Conservation (phyloP, 2,329 filamentous ascomycete species). For the Pestalotiopsis sp. region DNA sequence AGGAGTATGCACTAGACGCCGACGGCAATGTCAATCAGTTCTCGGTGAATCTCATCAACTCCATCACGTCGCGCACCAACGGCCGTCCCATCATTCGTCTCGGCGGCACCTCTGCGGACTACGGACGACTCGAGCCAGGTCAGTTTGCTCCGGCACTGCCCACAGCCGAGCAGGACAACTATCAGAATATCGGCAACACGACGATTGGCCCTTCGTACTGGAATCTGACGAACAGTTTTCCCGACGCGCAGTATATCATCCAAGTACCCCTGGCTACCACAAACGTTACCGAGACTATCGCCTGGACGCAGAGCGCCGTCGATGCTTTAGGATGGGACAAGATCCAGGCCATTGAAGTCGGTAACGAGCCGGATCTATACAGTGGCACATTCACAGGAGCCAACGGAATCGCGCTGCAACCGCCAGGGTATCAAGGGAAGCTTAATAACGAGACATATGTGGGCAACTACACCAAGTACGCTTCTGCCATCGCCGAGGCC, state of each 20-base stretch:
- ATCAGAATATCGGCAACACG: constrained; percentile 36
- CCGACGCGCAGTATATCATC: constrained; percentile 35
- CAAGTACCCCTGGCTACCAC: constrained; percentile 38
- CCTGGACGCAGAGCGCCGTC: constrained; percentile 34
- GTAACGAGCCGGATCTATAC: constrained; percentile 39
- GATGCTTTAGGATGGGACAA: constrained; percentile 31
- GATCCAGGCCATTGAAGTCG: constrained; percentile 39
- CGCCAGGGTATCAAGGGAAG: constrained; percentile 36
- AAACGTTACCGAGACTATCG: constrained; percentile 36
- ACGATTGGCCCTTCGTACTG: constrained; percentile 38
- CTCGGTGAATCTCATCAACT: constrained; percentile 36
- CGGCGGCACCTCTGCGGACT: constrained; percentile 39
- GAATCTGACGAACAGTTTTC: constrained; percentile 33
- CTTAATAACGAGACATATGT: constrained; percentile 38
- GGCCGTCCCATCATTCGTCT: constrained; percentile 37
- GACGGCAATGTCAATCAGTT: constrained; percentile 34
- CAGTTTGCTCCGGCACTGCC: constrained; percentile 35
- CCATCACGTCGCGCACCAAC: constrained; percentile 35
- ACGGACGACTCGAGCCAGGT: constrained; percentile 34
- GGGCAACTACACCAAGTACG: constrained; percentile 37
- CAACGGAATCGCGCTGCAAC: constrained; percentile 29
- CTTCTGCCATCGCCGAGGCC: constrained; percentile 29
- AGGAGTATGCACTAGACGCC: constrained; percentile 34
- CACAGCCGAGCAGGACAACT: constrained; percentile 35
- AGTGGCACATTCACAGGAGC: constrained; percentile 26